Evolutionary conservation across 371 early-diverging fungal species (phyloP).

Genomic region (Dinochytrium kinnereticum): DNA sequence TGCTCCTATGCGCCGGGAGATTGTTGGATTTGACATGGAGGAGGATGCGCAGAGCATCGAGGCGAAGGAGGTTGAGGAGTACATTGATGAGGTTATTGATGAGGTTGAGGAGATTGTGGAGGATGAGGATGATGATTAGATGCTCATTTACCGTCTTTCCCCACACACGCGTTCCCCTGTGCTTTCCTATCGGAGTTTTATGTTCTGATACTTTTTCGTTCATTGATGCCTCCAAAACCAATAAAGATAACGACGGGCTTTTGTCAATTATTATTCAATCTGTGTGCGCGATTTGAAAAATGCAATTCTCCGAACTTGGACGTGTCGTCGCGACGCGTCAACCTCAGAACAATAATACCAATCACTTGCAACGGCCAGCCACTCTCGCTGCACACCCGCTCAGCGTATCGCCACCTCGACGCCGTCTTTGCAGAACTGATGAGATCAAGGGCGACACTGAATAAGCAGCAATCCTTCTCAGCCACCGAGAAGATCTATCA

Average conservation of each 20-base stretch:
- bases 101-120: conserved; percentile 55
- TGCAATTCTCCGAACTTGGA: no score
- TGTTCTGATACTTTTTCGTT: background rate
- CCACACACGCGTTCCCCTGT: background rate
- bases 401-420: no score
- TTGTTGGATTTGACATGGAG: conserved; percentile 54
- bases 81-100: conserved; percentile 57
- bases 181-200: background rate
- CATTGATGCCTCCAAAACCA: background rate
- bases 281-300: no score
- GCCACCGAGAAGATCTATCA: background rate
- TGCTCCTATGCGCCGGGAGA: conserved; percentile 30
- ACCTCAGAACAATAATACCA: no score
- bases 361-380: no score
- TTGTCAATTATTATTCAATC: no score
- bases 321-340: no score
- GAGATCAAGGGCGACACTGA: background rate
- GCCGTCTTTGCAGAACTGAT: no score
- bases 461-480: background rate
- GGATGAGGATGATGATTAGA: conserved; percentile 18
- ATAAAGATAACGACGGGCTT: no score
- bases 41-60: conserved; percentile 28
- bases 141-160: background rate
- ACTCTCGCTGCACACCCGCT: no score
- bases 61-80: conserved; percentile 47